Conservation (phyloP, 2,329 filamentous ascomycete species). For the Aureobasidium lini region DNA sequence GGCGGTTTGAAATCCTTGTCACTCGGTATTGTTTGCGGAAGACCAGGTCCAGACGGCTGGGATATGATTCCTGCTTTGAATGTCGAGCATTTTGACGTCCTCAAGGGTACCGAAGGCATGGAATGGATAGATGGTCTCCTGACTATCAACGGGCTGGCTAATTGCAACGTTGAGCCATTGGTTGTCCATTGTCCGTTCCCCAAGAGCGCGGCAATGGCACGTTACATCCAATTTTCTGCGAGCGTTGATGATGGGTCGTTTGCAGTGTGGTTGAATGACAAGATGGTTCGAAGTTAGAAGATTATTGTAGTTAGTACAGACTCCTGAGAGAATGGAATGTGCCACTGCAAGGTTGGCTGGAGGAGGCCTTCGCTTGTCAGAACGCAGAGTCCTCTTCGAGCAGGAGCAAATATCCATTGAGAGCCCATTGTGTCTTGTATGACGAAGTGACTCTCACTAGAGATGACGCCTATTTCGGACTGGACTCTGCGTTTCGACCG, state of each 20-base stretch:
- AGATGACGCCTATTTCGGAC: too few species aligned
- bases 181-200: conserved; percentile 49
- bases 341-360: too few species aligned
- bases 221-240: conserved; percentile 53
- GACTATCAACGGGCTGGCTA: conserved; percentile 41
- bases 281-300: not conserved
- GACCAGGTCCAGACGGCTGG: conserved; percentile 40
- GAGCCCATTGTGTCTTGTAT: too few species aligned
- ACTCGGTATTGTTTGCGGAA: conserved; percentile 50
- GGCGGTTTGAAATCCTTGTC: conserved; percentile 34
- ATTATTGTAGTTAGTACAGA: not conserved
- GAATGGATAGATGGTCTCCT: conserved; percentile 53
- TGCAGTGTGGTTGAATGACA: conserved; percentile 42
- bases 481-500: too few species aligned
- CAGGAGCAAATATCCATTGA: too few species aligned
- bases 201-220: conserved; percentile 45
- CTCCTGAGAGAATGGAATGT: too few species aligned
- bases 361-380: too few species aligned
- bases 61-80: conserved; percentile 43
- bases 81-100: not conserved
- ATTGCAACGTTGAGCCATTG: conserved; percentile 46
- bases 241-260: conserved; percentile 50
- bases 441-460: too few species aligned
- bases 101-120: conserved; percentile 39
- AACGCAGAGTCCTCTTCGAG: too few species aligned